Percentiles rank a stretch among this genome's conserved stretches.
Evolutionary conservation across 1,284 basidiomycete genomes (phyloP).

Genomic region (Stygiomarasmius scandens): DNA sequence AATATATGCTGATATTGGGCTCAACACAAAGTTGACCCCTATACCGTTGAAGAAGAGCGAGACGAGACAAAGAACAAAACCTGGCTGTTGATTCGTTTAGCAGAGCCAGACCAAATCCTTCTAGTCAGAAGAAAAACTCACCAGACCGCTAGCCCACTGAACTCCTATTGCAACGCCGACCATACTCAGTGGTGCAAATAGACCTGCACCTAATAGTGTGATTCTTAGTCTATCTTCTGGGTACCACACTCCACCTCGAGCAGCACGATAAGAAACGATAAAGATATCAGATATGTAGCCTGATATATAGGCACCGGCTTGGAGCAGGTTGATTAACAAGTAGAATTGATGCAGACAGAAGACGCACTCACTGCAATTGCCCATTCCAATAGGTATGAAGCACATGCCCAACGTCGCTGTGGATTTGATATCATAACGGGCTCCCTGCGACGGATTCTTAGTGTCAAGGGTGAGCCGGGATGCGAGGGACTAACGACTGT

Average conservation of each 20-base stretch:
- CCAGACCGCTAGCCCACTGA: conserved; percentile 35
- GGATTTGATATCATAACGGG: conserved; percentile 60
- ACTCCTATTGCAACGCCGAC: conserved; percentile 22
- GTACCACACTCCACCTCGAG: conserved; percentile 48
- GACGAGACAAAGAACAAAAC: conserved; percentile 42
- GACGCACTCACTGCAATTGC: conserved; percentile 53
- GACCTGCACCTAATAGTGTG: conserved; percentile 44
- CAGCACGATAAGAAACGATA: background rate
- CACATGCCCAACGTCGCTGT: conserved; percentile 60
- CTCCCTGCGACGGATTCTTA: conserved; percentile 39
- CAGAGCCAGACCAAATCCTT: background rate
- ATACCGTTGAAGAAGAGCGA: conserved; percentile 53
- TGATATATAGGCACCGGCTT: background rate
- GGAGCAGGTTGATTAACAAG: background rate
- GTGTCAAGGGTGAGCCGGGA: conserved; percentile 4
- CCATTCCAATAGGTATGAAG: conserved; percentile 61
- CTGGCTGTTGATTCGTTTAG: background rate
- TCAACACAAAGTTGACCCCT: conserved; percentile 50
- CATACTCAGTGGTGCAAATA: conserved; percentile 36
- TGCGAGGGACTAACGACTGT: conserved; percentile 34
- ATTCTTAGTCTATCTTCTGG: conserved; percentile 66
- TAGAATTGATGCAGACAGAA: background rate
- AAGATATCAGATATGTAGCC: background rate
- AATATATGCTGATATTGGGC: conserved; percentile 55
- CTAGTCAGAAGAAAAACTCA: background rate